These are phyloP conservation scores for Talaromyces funiculosus DNA, from an alignment of 2,329 filamentous ascomycete genomes.

Conservation along the genomic window DNA sequence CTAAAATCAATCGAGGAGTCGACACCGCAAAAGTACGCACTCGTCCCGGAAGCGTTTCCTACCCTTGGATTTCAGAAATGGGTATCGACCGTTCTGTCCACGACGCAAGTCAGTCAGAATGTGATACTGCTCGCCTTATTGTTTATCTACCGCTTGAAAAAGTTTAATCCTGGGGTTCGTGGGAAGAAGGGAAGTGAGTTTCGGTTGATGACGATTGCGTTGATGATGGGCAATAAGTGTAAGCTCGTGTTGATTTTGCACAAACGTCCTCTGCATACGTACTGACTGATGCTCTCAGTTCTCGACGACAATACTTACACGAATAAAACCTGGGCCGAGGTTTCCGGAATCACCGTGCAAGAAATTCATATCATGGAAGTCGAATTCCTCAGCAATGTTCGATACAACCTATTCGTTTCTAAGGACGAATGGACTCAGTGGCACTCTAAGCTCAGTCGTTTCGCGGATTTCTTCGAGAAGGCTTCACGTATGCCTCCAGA, in stretches of 20 bases:
- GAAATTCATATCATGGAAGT: slow-evolving; percentile 99
- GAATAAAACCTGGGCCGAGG: slow-evolving; percentile 98
- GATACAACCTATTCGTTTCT: slow-evolving; percentile 85
- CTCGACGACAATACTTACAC: slow-evolving; percentile 98
- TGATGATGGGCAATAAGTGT: slow-evolving; percentile 99
- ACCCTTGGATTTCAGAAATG: slow-evolving; percentile 82
- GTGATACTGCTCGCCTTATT: slow-evolving; percentile 84
- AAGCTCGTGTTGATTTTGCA: no score
- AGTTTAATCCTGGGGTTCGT: slow-evolving; percentile 79
- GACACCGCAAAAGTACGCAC: slow-evolving; percentile 43
- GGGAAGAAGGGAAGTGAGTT: slow-evolving; percentile 93
- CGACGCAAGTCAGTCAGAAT: slow-evolving; percentile 93
- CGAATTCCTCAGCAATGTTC: slow-evolving; percentile 98
- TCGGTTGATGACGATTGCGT: slow-evolving; percentile 80
- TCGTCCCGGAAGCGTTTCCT: slow-evolving; percentile 69
- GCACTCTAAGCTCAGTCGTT: slow-evolving; percentile 76
- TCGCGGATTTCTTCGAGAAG: slow-evolving; percentile 74
- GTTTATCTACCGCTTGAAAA: slow-evolving; percentile 91
- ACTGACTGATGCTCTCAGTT: no score
- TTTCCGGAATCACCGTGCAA: slow-evolving; percentile 85
- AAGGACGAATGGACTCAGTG: slow-evolving; percentile 81
- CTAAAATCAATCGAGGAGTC: slow-evolving; percentile 66
- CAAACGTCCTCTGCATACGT: no score
- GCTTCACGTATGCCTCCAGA: slow-evolving; percentile 50
- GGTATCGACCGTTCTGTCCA: slow-evolving; percentile 84